A percentile compares a stretch with the other conserved stretches of the same genome.
Evolutionary conservation across 2,329 filamentous ascomycete genomes (phyloP).

Genomic region (Nigrospora sphaerica): DNA sequence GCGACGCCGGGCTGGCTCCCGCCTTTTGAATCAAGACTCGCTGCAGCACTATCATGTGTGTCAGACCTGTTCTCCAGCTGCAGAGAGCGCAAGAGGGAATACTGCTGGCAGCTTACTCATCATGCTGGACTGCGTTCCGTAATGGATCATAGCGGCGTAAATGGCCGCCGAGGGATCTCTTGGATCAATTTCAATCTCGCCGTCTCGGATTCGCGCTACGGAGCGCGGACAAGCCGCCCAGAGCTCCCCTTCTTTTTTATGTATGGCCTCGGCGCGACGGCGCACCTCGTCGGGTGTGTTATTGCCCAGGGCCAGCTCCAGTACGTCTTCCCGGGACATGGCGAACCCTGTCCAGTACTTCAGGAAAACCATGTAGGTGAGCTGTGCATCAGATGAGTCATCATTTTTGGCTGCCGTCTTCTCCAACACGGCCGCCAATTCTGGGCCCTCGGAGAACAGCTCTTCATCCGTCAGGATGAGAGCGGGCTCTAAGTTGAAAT

Average conservation of each 20-base stretch:
- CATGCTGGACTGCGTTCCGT: not conserved
- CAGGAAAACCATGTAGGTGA: slow-evolving; percentile 16
- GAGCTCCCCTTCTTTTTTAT: slow-evolving; percentile 13
- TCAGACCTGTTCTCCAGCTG: not conserved
- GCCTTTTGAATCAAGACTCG: slow-evolving; percentile 24
- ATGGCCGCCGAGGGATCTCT: too few relatives aligned
- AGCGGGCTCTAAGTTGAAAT: slow-evolving; percentile 20
- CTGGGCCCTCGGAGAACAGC: slow-evolving; percentile 15
- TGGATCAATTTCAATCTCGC: not conserved
- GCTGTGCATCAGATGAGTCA: slow-evolving; percentile 14
- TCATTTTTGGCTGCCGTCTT: slow-evolving; percentile 18
- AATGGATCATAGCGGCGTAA: too few relatives aligned
- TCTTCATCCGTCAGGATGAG: slow-evolving; percentile 20
- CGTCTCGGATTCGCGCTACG: slow-evolving; percentile 12
- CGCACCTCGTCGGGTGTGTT: slow-evolving; percentile 23
- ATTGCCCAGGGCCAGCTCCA: slow-evolving; percentile 23
- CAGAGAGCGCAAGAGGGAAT: too few relatives aligned
- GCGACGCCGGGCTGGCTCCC: slow-evolving; percentile 21
- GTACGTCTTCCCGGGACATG: slow-evolving; percentile 23
- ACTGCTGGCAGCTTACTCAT: too few relatives aligned
- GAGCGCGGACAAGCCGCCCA: slow-evolving; percentile 17
- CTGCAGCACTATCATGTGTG: slow-evolving; percentile 23
- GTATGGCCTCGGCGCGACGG: slow-evolving; percentile 14
- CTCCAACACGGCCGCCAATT: slow-evolving; percentile 15
- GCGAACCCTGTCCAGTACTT: slow-evolving; percentile 17